Evolutionary conservation across 495 filamentous ascomycete genomes (phyloP), one percentile per base, ranked within the genome.

Genomic region (Podospora australis): DNA sequence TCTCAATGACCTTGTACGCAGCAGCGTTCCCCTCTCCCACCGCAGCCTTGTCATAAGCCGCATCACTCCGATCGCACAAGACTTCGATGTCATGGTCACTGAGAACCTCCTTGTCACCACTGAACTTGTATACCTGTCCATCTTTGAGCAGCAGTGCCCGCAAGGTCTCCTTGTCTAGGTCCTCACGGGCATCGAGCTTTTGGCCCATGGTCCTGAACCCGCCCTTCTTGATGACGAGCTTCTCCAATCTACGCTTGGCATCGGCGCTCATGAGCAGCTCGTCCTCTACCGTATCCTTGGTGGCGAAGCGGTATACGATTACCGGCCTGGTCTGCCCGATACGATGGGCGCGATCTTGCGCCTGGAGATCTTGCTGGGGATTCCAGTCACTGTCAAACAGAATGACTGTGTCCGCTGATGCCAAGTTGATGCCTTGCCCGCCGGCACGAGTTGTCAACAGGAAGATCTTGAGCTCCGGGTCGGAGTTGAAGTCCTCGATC

Each of bases 381-480:
- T 98, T 98, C 91, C 92, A 98, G 64, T 98, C 92, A 23, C 79
- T 87, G 65, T 99, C 92, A 51, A 96, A 97, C 2, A 99, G 69
- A 49, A 99, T 86, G 21, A 99, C 94, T 0, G 94, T 97, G 61
- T 99, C 92, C 10, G 92, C 92, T 48, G 87, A 92, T 69, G 94
- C 95, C 8, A 99, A 75, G 63, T 98, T 98, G 73, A 98, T 96
- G 28, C 92, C 92, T 54, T 95, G 87, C 3, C 92, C 92, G 30
- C 92, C 92, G 0, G 92, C 92, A 26, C 92, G 80, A 8, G 92
- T 98, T 21, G 82, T 87, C 0, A 98, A 75, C 7, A 98, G 66
- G 64, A 98, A 98, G 23, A 98, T 66, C 54, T 83, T 88, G 67
- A 76, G 79, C 5, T 77, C 69, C 1, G 78, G 65, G 30, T 87